A percentile compares a stretch with the other conserved stretches of the same genome.
Evolutionary conservation across 352 stramenopile genomes (phyloP).

Genomic region (Peronospora belbahrii): DNA sequence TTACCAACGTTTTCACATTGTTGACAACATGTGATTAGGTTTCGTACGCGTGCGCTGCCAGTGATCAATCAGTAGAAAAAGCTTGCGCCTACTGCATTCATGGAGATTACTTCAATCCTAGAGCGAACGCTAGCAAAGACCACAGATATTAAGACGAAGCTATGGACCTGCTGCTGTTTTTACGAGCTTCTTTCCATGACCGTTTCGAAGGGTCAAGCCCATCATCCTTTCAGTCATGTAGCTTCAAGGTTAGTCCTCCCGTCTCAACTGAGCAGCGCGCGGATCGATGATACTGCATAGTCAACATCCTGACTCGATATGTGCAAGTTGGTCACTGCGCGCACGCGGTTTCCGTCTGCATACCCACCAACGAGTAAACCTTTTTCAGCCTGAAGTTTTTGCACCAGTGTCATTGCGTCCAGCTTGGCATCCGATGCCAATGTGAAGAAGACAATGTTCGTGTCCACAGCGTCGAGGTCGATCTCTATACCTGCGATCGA

Average conservation of each 20-base stretch:
- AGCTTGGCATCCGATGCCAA: slow-evolving; percentile 53
- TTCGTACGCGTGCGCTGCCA: slow-evolving; percentile 83
- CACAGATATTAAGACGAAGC: too few species aligned
- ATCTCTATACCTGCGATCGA: slow-evolving; percentile 61
- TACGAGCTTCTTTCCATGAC: slow-evolving; percentile 5
- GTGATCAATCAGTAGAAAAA: slow-evolving; percentile 86
- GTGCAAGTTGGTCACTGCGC: slow-evolving; percentile 72
- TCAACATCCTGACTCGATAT: slow-evolving; percentile 53
- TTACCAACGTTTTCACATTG: slow-evolving; percentile 2
- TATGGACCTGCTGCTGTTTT: slow-evolving; percentile 25
- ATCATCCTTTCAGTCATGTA: not conserved
- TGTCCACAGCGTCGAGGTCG: slow-evolving; percentile 58
- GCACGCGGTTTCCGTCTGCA: slow-evolving; percentile 47
- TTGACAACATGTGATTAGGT: not conserved
- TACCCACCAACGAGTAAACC: slow-evolving; percentile 69
- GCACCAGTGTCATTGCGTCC: slow-evolving; percentile 39
- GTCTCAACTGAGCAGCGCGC: slow-evolving; percentile 40
- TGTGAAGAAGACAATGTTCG: slow-evolving; percentile 86
- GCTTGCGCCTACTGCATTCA: slow-evolving; percentile 82
- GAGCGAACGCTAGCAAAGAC: not conserved
- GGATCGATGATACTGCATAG: slow-evolving; percentile 50
- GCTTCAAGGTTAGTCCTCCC: not conserved
- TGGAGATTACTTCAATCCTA: slow-evolving; percentile 12
- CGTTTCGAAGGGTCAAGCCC: not conserved
- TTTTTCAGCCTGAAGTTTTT: slow-evolving; percentile 54